Base-by-base conservation (phyloP, 2,329 filamentous ascomycete genomes). In the Paecilomyces sp. region DNA sequence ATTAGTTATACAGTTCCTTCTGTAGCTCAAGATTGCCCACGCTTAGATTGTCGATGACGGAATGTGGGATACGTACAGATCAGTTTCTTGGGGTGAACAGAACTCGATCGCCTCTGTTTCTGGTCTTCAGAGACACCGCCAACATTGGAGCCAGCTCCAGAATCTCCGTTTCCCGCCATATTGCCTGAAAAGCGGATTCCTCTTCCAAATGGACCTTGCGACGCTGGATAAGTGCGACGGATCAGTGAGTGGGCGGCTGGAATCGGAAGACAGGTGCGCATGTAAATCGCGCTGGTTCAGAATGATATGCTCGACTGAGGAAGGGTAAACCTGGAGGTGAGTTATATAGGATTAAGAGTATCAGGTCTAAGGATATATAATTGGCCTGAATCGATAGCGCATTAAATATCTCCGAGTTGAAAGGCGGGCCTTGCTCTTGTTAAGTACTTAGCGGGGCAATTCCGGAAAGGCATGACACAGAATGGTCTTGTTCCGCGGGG, bases 1-100 rank as follows among this genome's bases (percentile, higher is more conserved):
- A 59, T 55, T 24, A 28, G 58, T 9, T 51, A 47, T 31, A 50
- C 56, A 31, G 50, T 51, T 41, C 7, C 13, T 18, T 47, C 57
- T 60, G 30, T 36, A 22, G 30, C 15, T 8, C 24, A 18, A 53
- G 28, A 36, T 54, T 54, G 18, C 3, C 13, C 30, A 18, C 22
- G 36, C n/a, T 31, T 24, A 18, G 12, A 50, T 12, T 18, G 18
- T 13, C 13, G 30, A 28, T 25, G 41, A 31, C 5, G 31, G 28
- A 15, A 57, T 33, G 53, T 3, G 13, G 4, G 28, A 22, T 28
- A 66, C 68, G 28, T 72, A 76, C 75, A 77, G 58, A 77, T 76
- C 28, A 77, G 66, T 61, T 75, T 75, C 66, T 76, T 76, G 28
- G 75, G 75, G 50, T 73, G 73, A 54, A 67, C 61, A 12, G 59